Percentiles rank a stretch among this genome's conserved stretches.
These are phyloP conservation scores for Vaccinium corymbosum DNA, from an alignment of 148 eudicot genomes.

Conservation along the genomic window DNA sequence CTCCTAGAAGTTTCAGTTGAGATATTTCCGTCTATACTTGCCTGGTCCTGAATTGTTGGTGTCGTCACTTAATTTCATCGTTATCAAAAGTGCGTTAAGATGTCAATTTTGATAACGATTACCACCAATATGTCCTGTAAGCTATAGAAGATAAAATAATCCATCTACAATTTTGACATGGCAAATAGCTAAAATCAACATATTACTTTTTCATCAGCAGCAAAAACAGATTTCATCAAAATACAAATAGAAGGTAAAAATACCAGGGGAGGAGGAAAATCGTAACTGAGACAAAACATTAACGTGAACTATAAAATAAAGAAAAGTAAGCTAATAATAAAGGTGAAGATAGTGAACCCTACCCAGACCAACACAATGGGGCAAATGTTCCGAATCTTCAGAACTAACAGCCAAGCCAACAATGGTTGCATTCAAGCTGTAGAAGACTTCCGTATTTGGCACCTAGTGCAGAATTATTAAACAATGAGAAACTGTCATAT, in stretches of 20 bases:
- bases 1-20: not conserved
- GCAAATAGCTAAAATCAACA: slow-evolving; percentile 3
- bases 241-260: not conserved
- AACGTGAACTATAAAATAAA: not conserved
- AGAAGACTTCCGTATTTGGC: slow-evolving; percentile 54
- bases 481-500: slow-evolving; percentile 3
- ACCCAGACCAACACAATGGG: slow-evolving; percentile 86
- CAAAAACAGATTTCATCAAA: not conserved
- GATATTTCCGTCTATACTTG: not conserved
- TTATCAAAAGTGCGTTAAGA: not conserved
- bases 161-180: not conserved
- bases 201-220: not conserved
- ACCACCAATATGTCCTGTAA: not conserved
- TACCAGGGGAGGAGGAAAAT: not conserved
- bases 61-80: no score
- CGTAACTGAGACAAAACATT: not conserved
- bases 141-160: not conserved
- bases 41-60: not conserved
- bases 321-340: not conserved
- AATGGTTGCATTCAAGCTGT: slow-evolving; percentile 76
- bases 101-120: not conserved
- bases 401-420: slow-evolving; percentile 73
- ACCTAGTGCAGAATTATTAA: slow-evolving; percentile 37
- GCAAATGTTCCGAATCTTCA: slow-evolving; percentile 40
- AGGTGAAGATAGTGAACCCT: slow-evolving; percentile 22